These are phyloP conservation scores for Agastache rugosa DNA, from an alignment of 257 asterid genomes.

Conservation along the genomic window DNA sequence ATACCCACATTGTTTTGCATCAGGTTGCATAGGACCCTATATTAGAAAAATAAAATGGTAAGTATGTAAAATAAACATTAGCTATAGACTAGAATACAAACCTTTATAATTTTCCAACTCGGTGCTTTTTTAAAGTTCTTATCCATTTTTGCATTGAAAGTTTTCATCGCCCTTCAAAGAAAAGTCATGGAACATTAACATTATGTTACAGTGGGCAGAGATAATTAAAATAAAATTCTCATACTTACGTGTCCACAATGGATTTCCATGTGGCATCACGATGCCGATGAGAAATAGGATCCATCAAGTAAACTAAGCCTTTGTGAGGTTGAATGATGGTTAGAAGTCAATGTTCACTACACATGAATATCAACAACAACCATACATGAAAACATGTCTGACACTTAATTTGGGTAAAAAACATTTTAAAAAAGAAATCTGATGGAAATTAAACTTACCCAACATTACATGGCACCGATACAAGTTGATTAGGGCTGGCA, in stretches of 20 bases:
- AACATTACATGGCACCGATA: too few relatives aligned
- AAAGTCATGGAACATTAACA: neutral
- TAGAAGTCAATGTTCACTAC: too few relatives aligned
- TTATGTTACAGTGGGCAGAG: neutral
- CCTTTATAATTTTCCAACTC: neutral
- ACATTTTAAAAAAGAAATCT: too few relatives aligned
- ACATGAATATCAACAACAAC: too few relatives aligned
- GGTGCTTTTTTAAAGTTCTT: neutral
- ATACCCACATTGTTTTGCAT: neutral
- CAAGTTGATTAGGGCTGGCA: too few relatives aligned
- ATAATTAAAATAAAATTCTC: neutral
- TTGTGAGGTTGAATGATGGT: too few relatives aligned
- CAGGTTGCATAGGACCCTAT: neutral
- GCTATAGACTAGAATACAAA: neutral
- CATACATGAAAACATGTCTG: too few relatives aligned
- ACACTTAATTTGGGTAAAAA: too few relatives aligned
- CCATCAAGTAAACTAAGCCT: too few relatives aligned
- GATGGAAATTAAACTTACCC: too few relatives aligned
- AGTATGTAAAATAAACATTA: neutral
- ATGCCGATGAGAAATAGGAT: too few relatives aligned
- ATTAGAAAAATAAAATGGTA: neutral
- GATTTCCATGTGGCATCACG: too few relatives aligned
- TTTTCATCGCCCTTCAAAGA: neutral
- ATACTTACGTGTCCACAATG: neutral
- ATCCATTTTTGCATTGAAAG: neutral